These are phyloP conservation scores for Musa balbisiana DNA, from an alignment of 202 grass and related monocot genomes.

Conservation along the genomic window DNA sequence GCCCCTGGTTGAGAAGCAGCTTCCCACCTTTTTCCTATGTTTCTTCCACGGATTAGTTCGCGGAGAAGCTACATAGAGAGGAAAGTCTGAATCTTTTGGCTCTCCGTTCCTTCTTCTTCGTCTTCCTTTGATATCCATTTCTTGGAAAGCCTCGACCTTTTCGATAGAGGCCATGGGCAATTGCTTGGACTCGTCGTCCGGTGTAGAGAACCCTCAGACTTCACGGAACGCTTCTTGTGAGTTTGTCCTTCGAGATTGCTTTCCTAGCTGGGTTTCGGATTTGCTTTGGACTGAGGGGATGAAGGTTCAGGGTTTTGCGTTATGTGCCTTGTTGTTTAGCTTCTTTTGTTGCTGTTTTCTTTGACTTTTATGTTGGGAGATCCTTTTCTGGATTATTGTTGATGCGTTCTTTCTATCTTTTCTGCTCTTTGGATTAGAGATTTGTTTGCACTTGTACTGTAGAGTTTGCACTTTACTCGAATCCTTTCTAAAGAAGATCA, in stretches of 20 bases:
- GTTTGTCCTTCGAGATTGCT: not conserved
- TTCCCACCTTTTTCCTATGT: not conserved
- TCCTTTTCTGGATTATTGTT: not conserved
- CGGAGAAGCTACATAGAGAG: too few relatives aligned
- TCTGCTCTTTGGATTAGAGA: too few relatives aligned
- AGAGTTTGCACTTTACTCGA: too few relatives aligned
- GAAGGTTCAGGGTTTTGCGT: not conserved
- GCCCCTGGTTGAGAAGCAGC: not conserved
- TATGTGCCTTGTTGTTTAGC: too few relatives aligned
- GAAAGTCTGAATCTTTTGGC: too few relatives aligned
- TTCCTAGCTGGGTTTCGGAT: not conserved
- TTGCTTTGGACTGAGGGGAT: not conserved
- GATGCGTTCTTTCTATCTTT: too few relatives aligned
- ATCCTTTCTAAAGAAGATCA: too few relatives aligned
- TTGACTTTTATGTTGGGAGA: not conserved
- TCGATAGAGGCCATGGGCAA: not conserved
- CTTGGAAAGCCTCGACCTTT: not conserved
- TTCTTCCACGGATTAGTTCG: not conserved
- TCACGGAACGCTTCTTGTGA: not conserved
- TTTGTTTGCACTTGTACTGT: too few relatives aligned
- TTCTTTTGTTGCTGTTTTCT: not conserved
- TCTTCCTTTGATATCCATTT: not conserved
- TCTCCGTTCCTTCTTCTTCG: not conserved
- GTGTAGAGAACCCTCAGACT: not conserved
- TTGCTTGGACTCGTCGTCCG: not conserved